These are phyloP conservation scores for Elaeis oleifera DNA, from an alignment of 202 grass and related monocot genomes.

Conservation along the genomic window DNA sequence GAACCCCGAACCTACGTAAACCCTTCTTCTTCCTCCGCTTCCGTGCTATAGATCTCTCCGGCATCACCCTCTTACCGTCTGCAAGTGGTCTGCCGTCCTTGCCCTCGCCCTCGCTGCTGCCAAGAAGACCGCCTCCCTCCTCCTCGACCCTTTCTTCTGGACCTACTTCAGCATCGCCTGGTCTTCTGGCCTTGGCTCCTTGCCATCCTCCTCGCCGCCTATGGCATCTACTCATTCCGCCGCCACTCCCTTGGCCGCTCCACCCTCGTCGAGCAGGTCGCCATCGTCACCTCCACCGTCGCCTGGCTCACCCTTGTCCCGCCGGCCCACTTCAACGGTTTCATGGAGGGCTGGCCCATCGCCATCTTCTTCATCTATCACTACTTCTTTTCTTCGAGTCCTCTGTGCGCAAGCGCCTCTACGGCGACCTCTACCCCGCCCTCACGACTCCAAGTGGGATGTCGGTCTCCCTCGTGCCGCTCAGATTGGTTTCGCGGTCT, in stretches of 20 bases:
- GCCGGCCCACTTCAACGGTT: slow-evolving; percentile 24
- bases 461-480: slow-evolving; percentile 1
- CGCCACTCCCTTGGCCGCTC: slow-evolving; percentile 7
- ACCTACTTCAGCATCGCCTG: slow-evolving; percentile 22
- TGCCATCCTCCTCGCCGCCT: slow-evolving; percentile 3
- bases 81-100: slow-evolving; percentile 14
- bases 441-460: slow-evolving; percentile 26
- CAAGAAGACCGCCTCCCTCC: slow-evolving; percentile 8
- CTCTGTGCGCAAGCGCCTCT: slow-evolving; percentile 23
- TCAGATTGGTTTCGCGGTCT: slow-evolving; percentile 14
- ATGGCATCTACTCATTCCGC: slow-evolving; percentile 11
- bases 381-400: slow-evolving; percentile 31
- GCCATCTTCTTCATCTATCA: slow-evolving; percentile 21
- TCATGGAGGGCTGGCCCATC: slow-evolving; percentile 23
- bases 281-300: slow-evolving; percentile 14
- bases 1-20: background rate
- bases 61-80: slow-evolving; percentile 8
- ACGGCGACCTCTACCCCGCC: slow-evolving; percentile 25
- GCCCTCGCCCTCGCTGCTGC: slow-evolving; percentile 4
- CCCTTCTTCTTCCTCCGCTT: background rate
- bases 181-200: slow-evolving; percentile 22
- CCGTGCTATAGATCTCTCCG: slow-evolving; percentile 1
- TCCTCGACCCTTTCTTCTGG: slow-evolving; percentile 23
- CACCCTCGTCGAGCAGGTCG: slow-evolving; percentile 15
- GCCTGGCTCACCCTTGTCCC: slow-evolving; percentile 27